Conservation (phyloP, 2,329 filamentous ascomycete species). For the Penicillium oxalicum region DNA sequence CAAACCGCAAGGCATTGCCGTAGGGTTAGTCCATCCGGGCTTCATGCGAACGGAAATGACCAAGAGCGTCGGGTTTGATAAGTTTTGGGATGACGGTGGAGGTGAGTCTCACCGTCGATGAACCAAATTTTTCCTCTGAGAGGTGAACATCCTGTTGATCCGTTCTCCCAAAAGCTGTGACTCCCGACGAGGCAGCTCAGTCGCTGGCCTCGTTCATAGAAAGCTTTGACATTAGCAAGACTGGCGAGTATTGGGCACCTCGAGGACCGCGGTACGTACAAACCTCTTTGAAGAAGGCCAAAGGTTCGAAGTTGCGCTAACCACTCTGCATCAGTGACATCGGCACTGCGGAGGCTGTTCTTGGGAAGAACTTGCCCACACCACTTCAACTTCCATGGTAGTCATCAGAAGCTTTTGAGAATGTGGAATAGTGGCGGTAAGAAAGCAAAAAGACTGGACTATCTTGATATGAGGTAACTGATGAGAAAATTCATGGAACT, state of each 20-base stretch:
- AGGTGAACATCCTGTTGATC: background rate
- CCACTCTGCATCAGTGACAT: conserved; percentile 51
- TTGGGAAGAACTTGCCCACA: conserved; percentile 57
- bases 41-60: conserved; percentile 73
- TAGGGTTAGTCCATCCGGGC: conserved; percentile 64
- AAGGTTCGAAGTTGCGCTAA: background rate
- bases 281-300: background rate
- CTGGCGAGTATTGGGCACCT: conserved; percentile 68
- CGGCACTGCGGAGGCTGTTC: conserved; percentile 58
- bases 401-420: background rate
- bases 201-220: conserved; percentile 58
- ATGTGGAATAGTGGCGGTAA: background rate
- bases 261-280: conserved; percentile 56
- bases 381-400: conserved; percentile 64
- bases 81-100: conserved; percentile 65
- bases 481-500: too few relatives aligned
- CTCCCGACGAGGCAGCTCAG: conserved; percentile 60
- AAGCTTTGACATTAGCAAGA: conserved; percentile 58
- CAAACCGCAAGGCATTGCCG: conserved; percentile 55
- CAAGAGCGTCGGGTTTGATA: conserved; percentile 63
- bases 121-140: background rate
- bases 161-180: conserved; percentile 49
- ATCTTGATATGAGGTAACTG: too few relatives aligned
- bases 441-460: background rate
- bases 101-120: conserved; percentile 35